Evolutionary conservation across 75 land plant genomes (phyloP), one percentile per base, ranked within the genome.

Genomic region (Sequoiadendron giganteum): DNA sequence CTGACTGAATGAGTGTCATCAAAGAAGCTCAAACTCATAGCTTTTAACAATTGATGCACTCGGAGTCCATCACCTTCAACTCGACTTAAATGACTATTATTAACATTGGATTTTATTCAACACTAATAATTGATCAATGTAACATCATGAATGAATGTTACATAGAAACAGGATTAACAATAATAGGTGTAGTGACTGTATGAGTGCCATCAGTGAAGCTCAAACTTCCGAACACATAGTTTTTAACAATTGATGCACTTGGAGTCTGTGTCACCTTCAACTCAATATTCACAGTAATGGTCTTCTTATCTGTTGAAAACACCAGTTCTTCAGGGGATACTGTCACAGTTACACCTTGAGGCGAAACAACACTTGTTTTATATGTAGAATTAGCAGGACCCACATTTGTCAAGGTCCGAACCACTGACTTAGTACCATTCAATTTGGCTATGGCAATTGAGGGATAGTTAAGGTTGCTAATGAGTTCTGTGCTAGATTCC

Each of bases 131-230:
- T 19, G 5, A 61, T 19, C 4, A 5, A 21, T 21, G 68, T 5
- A 21, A 61, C 25, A 61, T 25, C 6, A 49, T 49, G 61, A 56
- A 68, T 68, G 21, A 15, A 18, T 65, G 1, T 65, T n/a, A 68
- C 73, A 68, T 28, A 68, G 73, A 68, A 68, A 68, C 30, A 9
- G 92, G 88, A 90, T 94, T 94, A 8, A 93, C 92, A 15, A 93
- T 93, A 88, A 97, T 90, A 10, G 92, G 92, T 0, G 88, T 86
- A 0, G 91, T 86, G 19, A 96, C 96, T 48, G 72, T 70, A 49
- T 92, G 96, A 36, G 43, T 85, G 13, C 91, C 94, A 88, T 96
- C 99, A 5, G 87, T 84, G 98, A 98, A 97, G 38, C 91, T 92
- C 30, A 96, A 32, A 8, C 88, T 86, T 10, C 99, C 99, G 85